A percentile compares a stretch with the other conserved stretches of the same genome.
Conservation (phyloP, 306 rosid species). For the Fragaria iinumae region DNA sequence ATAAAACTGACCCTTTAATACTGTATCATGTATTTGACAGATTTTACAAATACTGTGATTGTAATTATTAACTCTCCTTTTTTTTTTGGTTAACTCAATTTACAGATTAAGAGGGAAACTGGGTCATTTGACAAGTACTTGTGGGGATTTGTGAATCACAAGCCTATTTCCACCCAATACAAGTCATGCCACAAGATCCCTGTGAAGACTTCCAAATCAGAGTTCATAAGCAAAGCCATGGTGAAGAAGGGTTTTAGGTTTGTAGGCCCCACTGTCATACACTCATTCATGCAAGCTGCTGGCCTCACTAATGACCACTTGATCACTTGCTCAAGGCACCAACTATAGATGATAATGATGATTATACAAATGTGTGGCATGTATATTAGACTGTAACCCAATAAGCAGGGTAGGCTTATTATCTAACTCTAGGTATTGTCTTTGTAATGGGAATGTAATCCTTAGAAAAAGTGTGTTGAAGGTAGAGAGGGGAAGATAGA, state of each 20-base stretch:
- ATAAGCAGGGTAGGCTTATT: slow-evolving; percentile 16
- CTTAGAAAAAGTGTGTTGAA: background rate
- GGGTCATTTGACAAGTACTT: slow-evolving; percentile 73
- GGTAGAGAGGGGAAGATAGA: slow-evolving; percentile 11
- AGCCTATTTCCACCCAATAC: slow-evolving; percentile 71
- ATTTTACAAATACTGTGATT: background rate
- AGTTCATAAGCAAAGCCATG: slow-evolving; percentile 82
- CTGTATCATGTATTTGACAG: background rate
- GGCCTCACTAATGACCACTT: slow-evolving; percentile 85
- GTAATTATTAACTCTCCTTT: background rate
- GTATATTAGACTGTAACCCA: slow-evolving; percentile 16
- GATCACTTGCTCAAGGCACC: slow-evolving; percentile 71
- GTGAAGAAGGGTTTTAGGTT: slow-evolving; percentile 62
- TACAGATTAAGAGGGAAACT: slow-evolving; percentile 53
- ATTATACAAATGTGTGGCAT: slow-evolving; percentile 5
- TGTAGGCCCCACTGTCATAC: slow-evolving; percentile 79
- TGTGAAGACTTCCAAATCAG: slow-evolving; percentile 87
- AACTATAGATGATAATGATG: background rate
- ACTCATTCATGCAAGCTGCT: slow-evolving; percentile 78
- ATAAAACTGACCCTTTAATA: background rate
- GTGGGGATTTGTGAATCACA: slow-evolving; percentile 78
- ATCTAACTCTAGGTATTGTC: slow-evolving; percentile 1
- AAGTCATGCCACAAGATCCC: slow-evolving; percentile 70
- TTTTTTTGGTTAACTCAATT: background rate
- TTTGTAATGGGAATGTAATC: slow-evolving; percentile 1